Percentiles rank a stretch among this genome's conserved stretches.
phyloP scores from a whole-genome alignment of 1,284 basidiomycete genomes.

The Golubevia pallescens region DNA sequence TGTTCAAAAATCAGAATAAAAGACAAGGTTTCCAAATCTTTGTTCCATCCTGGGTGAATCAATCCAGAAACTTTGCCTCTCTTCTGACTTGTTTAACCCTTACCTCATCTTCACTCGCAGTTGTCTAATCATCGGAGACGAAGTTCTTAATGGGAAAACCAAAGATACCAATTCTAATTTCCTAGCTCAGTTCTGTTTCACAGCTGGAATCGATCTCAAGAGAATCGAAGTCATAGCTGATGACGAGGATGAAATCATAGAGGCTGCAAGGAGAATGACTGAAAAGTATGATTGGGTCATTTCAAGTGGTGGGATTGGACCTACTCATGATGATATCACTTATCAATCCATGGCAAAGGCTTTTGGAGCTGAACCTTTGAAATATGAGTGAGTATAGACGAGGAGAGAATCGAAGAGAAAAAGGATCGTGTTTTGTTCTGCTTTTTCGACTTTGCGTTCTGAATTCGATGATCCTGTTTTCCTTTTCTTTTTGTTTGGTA shows the following conservation, averaged over 20 bases:
- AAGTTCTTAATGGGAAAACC: constrained; percentile 73
- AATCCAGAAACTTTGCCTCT: too few relatives aligned
- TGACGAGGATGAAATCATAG: constrained; percentile 43
- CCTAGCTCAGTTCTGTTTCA: constrained; percentile 65
- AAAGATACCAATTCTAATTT: constrained; percentile 78
- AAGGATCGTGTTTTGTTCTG: too few relatives aligned
- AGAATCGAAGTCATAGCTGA: constrained; percentile 67
- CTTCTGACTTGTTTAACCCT: too few relatives aligned
- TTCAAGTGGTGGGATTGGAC: constrained; percentile 48
- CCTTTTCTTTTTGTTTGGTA: constrained; percentile 73
- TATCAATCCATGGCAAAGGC: constrained; percentile 52
- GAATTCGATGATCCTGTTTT: too few relatives aligned
- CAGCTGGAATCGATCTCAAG: constrained; percentile 60
- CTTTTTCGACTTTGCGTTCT: too few relatives aligned
- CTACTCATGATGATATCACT: constrained; percentile 61
- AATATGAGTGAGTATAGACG: constrained; percentile 14
- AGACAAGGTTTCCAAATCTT: too few relatives aligned
- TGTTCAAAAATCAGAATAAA: too few relatives aligned
- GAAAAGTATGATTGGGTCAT: constrained; percentile 15
- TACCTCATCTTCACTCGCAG: constrained; percentile 70
- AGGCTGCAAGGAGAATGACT: constrained; percentile 34
- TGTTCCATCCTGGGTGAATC: too few relatives aligned
- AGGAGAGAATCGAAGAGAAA: too few relatives aligned
- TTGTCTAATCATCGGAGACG: constrained; percentile 75
- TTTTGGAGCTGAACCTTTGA: constrained; percentile 30